phyloP scores from a whole-genome alignment of 2,329 filamentous ascomycete genomes.

The Fusarium begoniae region DNA sequence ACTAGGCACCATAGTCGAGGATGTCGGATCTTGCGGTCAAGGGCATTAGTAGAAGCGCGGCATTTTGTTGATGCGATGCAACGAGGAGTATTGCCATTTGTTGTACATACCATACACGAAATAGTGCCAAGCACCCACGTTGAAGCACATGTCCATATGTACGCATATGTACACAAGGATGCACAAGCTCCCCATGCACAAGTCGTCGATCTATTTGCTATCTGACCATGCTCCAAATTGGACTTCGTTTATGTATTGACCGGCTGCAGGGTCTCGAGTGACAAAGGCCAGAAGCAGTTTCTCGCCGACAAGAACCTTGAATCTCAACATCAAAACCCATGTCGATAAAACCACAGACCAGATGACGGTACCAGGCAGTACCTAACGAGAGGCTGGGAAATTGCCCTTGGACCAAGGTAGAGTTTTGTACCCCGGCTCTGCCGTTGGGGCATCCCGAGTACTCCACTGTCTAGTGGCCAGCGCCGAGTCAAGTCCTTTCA shows the following conservation, averaged over 20 bases:
- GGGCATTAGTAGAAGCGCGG: slow-evolving; percentile 15
- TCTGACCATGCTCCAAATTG: slow-evolving; percentile 13
- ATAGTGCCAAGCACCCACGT: slow-evolving; percentile 1
- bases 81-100: slow-evolving; percentile 1
- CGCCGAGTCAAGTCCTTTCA: slow-evolving; percentile 36
- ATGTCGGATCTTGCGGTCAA: slow-evolving; percentile 22
- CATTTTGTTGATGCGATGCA: slow-evolving; percentile 24
- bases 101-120: neutral
- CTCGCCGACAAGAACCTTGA: slow-evolving; percentile 29
- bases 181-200: slow-evolving; percentile 17
- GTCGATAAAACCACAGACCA: slow-evolving; percentile 28
- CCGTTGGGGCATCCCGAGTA: slow-evolving; percentile 19
- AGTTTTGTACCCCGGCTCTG: slow-evolving; percentile 33
- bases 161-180: neutral
- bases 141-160: slow-evolving; percentile 3
- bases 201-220: slow-evolving; percentile 26
- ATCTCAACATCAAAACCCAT: slow-evolving; percentile 32
- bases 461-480: slow-evolving; percentile 40
- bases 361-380: slow-evolving; percentile 27
- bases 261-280: slow-evolving; percentile 18
- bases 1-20: neutral
- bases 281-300: slow-evolving; percentile 22
- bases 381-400: slow-evolving; percentile 38
- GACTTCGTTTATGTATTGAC: slow-evolving; percentile 6
- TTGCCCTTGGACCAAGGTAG: slow-evolving; percentile 36